Percentiles rank a stretch among this genome's conserved stretches.
Evolutionary conservation across 23 red algal species (phyloP).

Genomic region (Pyropia haitanensis): DNA sequence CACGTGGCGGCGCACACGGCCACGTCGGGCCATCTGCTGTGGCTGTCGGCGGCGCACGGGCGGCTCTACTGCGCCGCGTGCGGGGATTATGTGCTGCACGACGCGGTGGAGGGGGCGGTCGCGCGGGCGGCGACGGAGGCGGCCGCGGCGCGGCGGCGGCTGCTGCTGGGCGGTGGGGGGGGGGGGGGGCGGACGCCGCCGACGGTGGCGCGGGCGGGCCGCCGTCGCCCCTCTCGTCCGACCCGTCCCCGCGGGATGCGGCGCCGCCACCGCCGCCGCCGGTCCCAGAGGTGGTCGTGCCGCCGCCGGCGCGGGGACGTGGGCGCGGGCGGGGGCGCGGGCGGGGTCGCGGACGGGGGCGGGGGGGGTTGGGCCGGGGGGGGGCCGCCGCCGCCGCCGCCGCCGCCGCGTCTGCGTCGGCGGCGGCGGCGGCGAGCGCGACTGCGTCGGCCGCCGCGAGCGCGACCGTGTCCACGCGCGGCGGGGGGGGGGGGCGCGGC

Average conservation of each 20-base stretch:
- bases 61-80: conserved; percentile 32
- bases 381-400: no score
- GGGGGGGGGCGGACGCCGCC: conserved; percentile 15
- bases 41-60: conserved; percentile 41
- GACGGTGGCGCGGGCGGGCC: conserved; percentile 23
- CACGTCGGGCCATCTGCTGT: conserved; percentile 12
- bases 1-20: conserved; percentile 26
- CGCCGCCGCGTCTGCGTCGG: no score
- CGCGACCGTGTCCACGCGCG: no score
- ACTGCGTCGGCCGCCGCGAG: no score
- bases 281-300: background rate
- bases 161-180: conserved; percentile 15
- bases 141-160: conserved; percentile 26
- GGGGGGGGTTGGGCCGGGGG: no score
- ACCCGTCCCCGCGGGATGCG: conserved; percentile 13
- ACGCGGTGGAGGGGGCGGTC: conserved; percentile 20
- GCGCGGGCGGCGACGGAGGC: conserved; percentile 16
- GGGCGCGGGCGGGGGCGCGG: no score
- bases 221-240: conserved; percentile 29
- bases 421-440: no score
- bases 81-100: conserved; percentile 21
- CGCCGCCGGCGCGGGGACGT: no score
- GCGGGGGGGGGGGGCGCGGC: no score
- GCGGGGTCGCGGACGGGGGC: no score
- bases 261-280: conserved; percentile 3